Evolutionary conservation across 2,329 filamentous ascomycete species (phyloP), one percentile per base, ranked within the genome.

Genomic region (Cercospora zeae-maydis): DNA sequence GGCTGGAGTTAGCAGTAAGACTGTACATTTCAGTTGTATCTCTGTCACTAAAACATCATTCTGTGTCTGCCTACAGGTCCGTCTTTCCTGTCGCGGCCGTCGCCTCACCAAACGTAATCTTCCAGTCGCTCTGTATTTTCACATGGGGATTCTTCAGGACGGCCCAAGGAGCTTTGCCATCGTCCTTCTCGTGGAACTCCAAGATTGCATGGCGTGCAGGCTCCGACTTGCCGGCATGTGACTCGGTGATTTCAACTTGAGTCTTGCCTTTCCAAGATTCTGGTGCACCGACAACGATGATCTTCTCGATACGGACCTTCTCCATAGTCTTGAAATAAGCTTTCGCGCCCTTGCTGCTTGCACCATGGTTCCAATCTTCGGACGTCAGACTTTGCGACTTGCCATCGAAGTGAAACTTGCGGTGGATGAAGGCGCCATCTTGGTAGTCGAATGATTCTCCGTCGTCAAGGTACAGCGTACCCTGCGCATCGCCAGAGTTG

Each of bases 381-480:
- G 90, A 93, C 4, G 80, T 80, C n/a, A 98, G 80, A 0, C 81
- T 81, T 14, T 83, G 82, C 55, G 80, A 79, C 4, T 76, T 73
- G 63, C 78, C 79, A 30, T 81, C 78, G 64, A 93, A 89, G 24
- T 79, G 80, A 78, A 99, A 97, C 64, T 81, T 83, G 63, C 92
- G 90, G 78, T 96, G 88, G 70, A 98, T 93, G 77, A 90, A 96
- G 65, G 92, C 92, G 10, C 93, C 93, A 66, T 87, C 81, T 75
- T 96, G 82, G 74, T 91, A 92, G 60, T 96, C 92, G 69, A 93
- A 99, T 0, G 89, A 90, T 77, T 98, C 93, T 53, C 95, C 95
- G 69, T 99, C 95, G 73, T 99, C 95, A 31, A 92, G 82, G 73
- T 99, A 99, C 7, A 99, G 80, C 54, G 90, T 88, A 30, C 95